phyloP scores from a whole-genome alignment of 108 stramenopile genomes.

The Conticribra weissflogii region DNA sequence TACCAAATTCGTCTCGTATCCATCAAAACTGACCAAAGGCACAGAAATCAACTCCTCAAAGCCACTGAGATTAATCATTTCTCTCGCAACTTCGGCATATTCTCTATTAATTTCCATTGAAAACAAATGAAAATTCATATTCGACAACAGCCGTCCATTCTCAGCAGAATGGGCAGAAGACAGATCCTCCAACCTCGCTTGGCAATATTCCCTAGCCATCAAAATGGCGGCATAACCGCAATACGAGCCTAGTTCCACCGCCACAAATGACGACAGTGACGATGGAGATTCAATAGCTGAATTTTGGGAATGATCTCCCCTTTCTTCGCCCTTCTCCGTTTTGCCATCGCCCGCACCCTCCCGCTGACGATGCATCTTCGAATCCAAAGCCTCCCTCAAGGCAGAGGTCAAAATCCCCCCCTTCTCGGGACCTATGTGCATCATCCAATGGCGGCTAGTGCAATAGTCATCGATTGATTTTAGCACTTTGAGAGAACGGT shows the following conservation, averaged over 20 bases:
- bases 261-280: constrained; percentile 31
- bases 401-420: constrained; percentile 48
- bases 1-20: constrained; percentile 43
- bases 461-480: constrained; percentile 76
- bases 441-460: constrained; percentile 87
- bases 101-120: constrained; percentile 72
- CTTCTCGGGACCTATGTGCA: constrained; percentile 89
- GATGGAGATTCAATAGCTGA: constrained; percentile 2
- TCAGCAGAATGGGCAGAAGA: not conserved
- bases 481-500: constrained; percentile 39
- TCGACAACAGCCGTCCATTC: not conserved
- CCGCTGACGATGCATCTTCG: no score
- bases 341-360: no score
- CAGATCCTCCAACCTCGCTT: not conserved
- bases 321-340: no score
- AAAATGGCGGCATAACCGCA: constrained; percentile 84
- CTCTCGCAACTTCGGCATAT: constrained; percentile 55
- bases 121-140: constrained; percentile 53
- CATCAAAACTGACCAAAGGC: constrained; percentile 39
- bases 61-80: constrained; percentile 63
- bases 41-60: constrained; percentile 60
- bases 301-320: no score
- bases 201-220: constrained; percentile 45
- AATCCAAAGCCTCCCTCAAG: constrained; percentile 26
- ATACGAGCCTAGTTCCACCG: constrained; percentile 88